These are phyloP conservation scores for Cutaneotrichosporon sp. DNA, from an alignment of 1,284 basidiomycete species.

Conservation along the genomic window DNA sequence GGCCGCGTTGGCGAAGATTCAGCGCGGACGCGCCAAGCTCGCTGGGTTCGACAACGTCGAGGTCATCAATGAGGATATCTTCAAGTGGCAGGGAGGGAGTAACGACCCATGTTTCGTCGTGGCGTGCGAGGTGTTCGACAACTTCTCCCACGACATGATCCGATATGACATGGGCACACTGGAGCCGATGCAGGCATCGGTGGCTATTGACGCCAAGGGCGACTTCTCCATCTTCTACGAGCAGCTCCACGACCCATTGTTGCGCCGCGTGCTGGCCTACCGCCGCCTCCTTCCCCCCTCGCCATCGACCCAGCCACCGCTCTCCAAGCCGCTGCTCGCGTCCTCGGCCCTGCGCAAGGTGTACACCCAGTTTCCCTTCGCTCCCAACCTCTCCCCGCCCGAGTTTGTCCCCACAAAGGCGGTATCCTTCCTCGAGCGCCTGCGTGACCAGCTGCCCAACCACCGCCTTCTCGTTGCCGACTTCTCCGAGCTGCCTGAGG, in stretches of 20 bases:
- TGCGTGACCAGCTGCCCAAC: conserved; percentile 80
- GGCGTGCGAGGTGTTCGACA: conserved; percentile 94
- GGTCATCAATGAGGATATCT: conserved; percentile 76
- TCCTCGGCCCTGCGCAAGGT: conserved; percentile 56
- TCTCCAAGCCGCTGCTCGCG: conserved; percentile 29
- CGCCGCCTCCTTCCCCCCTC: conserved; percentile 61
- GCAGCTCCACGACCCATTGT: conserved; percentile 76
- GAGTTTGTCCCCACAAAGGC: conserved; percentile 92
- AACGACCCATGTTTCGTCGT: conserved; percentile 85
- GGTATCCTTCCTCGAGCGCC: conserved; percentile 73
- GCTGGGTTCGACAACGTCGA: conserved; percentile 59
- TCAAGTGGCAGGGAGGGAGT: conserved; percentile 70
- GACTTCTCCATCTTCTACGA: conserved; percentile 85
- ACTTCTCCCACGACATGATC: conserved; percentile 93
- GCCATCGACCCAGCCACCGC: conserved; percentile 36
- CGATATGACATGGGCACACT: conserved; percentile 76
- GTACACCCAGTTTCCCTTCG: conserved; percentile 71
- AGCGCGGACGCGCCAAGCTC: conserved; percentile 58
- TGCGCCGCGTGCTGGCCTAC: conserved; percentile 57
- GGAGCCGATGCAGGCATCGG: conserved; percentile 75
- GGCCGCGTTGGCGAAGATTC: conserved; percentile 66
- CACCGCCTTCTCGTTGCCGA: conserved; percentile 91
- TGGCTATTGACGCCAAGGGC: conserved; percentile 73
- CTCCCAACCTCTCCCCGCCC: conserved; percentile 81
- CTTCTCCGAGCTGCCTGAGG: conserved; percentile 81